Base-by-base conservation (phyloP, 805 yeast species). In the Zygotorulaspora danielsina region DNA sequence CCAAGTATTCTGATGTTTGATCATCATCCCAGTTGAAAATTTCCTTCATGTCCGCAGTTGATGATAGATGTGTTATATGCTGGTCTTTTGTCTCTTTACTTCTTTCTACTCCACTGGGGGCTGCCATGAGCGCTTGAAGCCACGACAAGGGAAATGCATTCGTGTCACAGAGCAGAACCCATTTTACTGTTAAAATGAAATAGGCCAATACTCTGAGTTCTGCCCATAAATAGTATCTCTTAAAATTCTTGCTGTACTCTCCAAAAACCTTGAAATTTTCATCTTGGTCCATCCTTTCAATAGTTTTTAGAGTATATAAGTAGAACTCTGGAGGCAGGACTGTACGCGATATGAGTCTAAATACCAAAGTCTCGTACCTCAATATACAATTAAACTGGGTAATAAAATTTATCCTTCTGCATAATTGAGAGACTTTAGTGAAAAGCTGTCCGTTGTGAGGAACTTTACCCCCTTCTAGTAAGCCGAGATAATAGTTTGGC, bases 361-460 rank as follows among this genome's bases (percentile, higher is more conserved):
- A 22, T 4, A 55, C 6, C n/a, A 60, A 43, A 9, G 49, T 45
- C 13, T 50, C 51, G 17, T 41, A 34, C 19, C 39, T 38, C n/a
- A 55, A 33, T 6, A 11, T 15, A 19, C 25, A 10, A 19, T 48
- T 44, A 35, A 53, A 53, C 6, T 31, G 18, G 6, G 31, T 15
- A 11, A 35, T 33, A 35, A 51, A 52, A 9, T 41, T 25, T 10
- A 36, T 44, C 19, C 27, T 34, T 9, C 24, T 25, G 16, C 54
- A 43, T 16, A 44, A 29, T 22, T 39, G 53, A 12, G 49, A 48
- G 16, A 68, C 55, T 35, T 51, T 45, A 45, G 53, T 28, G 48
- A 65, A 63, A 26, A 72, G 45, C 34, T 65, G 69, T 30, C 66
- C 68, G 6, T 54, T 58, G 3, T 54, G 31, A 0, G 78, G 80